Evolutionary conservation across 495 filamentous ascomycete genomes (phyloP).

Genomic region (Elaphomyces granulatus): DNA sequence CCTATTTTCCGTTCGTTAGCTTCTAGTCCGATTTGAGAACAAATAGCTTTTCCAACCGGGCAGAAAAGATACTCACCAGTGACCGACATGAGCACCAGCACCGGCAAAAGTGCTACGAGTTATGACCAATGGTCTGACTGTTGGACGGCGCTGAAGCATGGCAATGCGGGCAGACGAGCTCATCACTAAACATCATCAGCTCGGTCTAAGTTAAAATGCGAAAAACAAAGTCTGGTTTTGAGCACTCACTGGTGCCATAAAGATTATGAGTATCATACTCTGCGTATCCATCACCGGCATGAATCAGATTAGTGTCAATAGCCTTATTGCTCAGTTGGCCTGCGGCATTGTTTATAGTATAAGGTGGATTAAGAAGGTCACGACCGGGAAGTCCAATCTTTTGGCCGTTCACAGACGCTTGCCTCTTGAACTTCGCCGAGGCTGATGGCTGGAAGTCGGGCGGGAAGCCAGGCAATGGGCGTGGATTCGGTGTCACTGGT

Average conservation of each 20-base stretch:
- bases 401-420: conserved; percentile 32
- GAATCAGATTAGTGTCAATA: conserved; percentile 57
- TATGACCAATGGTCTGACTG: conserved; percentile 59
- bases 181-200: conserved; percentile 48
- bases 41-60: neutral
- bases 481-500: conserved; percentile 39
- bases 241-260: conserved; percentile 52
- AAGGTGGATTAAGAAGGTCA: conserved; percentile 57
- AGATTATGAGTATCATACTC: conserved; percentile 82
- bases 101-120: conserved; percentile 76
- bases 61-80: conserved; percentile 40
- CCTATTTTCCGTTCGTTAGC: conserved; percentile 12
- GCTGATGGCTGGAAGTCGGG: conserved; percentile 49
- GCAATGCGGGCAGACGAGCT: conserved; percentile 46
- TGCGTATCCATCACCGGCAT: conserved; percentile 47
- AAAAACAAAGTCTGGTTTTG: neutral
- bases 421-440: conserved; percentile 21
- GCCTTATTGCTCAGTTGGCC: conserved; percentile 60
- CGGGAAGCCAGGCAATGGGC: conserved; percentile 56
- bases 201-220: neutral
- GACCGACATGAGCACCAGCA: conserved; percentile 60
- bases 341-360: conserved; percentile 59
- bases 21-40: too few relatives aligned
- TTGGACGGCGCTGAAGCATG: conserved; percentile 55
- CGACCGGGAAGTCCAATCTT: conserved; percentile 41